phyloP scores from a whole-genome alignment of 495 filamentous ascomycete genomes.

The Clohesyomyces aquaticus region DNA sequence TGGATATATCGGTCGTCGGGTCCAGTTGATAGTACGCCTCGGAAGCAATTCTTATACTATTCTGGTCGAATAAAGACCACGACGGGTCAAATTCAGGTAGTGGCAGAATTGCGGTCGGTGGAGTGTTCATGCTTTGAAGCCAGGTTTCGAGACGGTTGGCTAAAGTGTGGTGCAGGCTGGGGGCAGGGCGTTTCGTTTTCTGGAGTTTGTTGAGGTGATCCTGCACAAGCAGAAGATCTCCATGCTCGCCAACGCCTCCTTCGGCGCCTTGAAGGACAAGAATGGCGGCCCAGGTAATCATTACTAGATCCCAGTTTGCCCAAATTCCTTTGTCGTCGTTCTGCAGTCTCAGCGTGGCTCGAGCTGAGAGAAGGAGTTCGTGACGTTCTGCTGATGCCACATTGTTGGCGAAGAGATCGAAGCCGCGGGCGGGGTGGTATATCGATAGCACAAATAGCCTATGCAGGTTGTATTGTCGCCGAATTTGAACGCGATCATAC shows the following conservation, averaged over 20 bases:
- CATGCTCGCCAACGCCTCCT: conserved; percentile 6
- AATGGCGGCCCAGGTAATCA: conserved; percentile 10
- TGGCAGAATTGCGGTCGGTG: background rate
- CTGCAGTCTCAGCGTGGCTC: conserved; percentile 7
- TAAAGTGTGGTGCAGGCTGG: conserved; percentile 4
- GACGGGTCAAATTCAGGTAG: background rate
- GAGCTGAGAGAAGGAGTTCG: background rate
- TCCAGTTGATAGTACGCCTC: background rate
- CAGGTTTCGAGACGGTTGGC: conserved; percentile 3
- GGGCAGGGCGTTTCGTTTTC: background rate
- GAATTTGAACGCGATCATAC: conserved; percentile 47
- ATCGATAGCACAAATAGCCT: conserved; percentile 54
- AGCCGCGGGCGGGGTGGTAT: conserved; percentile 53
- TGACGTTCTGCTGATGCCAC: conserved; percentile 37
- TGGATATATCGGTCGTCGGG: background rate
- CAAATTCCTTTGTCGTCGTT: conserved; percentile 2
- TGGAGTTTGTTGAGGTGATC: conserved; percentile 5
- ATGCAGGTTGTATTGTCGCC: conserved; percentile 51
- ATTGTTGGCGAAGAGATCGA: conserved; percentile 49
- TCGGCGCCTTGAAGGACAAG: conserved; percentile 3
- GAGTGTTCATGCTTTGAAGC: conserved; percentile 1
- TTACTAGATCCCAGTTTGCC: conserved; percentile 10
- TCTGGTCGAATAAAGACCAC: conserved; percentile 5
- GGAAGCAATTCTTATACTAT: conserved; percentile 3
- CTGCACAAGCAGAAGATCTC: background rate